Evolutionary conservation across 2,329 filamentous ascomycete genomes (phyloP), one percentile per base, ranked within the genome.

Genomic region (Aspergillus eucalypticola): DNA sequence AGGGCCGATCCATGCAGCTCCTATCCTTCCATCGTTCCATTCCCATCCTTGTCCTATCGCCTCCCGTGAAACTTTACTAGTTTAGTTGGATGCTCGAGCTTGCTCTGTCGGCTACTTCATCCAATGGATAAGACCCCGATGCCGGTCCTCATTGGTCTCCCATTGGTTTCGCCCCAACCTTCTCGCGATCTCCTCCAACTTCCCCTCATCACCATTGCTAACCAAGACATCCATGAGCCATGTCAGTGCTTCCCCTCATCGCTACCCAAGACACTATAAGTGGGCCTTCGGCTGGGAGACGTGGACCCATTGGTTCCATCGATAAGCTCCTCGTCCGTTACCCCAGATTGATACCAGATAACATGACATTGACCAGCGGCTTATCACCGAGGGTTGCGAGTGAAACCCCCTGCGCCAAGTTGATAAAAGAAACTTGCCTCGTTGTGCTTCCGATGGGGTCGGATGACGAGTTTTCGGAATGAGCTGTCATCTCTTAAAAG

Each of bases 61-160:
- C 32, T 13, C 5, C 32, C 32, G 6, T 25, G 25, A n/a, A 50
- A 32, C 46, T 27, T 29, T 11, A 44, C 41, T 27, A 27, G 23
- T 41, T 13, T 27, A 27, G 23, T 41, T 13, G 60, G 46, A 25
- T 65, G 66, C 66, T 70, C 66, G 60, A 60, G 11, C 17, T 50
- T 17, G 46, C 51, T 58, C 17, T n/a, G n/a, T 62, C 60, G 60
- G 60, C 49, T 59, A 54, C 27, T 21, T 11, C 39, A 23, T 50
- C 60, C 60, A 62, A 62, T 62, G 53, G 53, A 54, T 49, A 54
- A 53, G 38, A 35, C 32, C 35, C 52, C 38, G 15, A 5, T 46
- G 29, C 21, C 29, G 53, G 44, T 49, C 42, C 60, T 62, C 60
- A 52, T 56, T 59, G 53, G 54, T 54, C 60, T 60, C 38, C 56